Conservation (phyloP, 225 moss, liverwort and hornwort species). For the Sphagnum contortum region DNA sequence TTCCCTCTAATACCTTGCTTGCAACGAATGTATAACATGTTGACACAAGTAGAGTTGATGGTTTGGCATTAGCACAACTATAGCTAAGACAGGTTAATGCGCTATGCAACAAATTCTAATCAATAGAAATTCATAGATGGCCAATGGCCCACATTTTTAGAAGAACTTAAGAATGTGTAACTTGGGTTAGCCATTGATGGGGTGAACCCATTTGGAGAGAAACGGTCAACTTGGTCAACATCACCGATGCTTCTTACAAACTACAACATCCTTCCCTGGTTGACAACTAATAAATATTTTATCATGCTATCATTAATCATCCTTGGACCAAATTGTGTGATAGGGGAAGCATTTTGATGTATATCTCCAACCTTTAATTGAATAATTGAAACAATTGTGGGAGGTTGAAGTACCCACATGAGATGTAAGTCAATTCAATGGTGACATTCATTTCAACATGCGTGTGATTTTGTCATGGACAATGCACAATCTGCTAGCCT, state of each 20-base stretch:
- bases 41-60: background rate
- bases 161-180: constrained; percentile 2
- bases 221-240: background rate
- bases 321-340: background rate
- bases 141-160: background rate
- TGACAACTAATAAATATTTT: constrained; percentile 5
- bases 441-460: background rate
- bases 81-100: constrained; percentile 1
- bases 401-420: background rate
- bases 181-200: constrained; percentile 6
- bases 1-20: too few species aligned
- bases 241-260: constrained; percentile 9
- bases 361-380: background rate
- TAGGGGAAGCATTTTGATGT: background rate
- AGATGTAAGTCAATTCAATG: background rate
- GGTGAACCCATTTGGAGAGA: background rate
- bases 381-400: background rate
- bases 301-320: constrained; percentile 5
- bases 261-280: constrained; percentile 9
- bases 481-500: constrained; percentile 1
- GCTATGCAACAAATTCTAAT: background rate
- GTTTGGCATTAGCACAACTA: constrained; percentile 2
- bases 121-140: background rate
- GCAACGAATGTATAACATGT: too few species aligned
- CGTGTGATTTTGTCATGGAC: background rate